Evolutionary conservation across 2,329 filamentous ascomycete genomes (phyloP).

Genomic region (Akanthomyces lecanii): DNA sequence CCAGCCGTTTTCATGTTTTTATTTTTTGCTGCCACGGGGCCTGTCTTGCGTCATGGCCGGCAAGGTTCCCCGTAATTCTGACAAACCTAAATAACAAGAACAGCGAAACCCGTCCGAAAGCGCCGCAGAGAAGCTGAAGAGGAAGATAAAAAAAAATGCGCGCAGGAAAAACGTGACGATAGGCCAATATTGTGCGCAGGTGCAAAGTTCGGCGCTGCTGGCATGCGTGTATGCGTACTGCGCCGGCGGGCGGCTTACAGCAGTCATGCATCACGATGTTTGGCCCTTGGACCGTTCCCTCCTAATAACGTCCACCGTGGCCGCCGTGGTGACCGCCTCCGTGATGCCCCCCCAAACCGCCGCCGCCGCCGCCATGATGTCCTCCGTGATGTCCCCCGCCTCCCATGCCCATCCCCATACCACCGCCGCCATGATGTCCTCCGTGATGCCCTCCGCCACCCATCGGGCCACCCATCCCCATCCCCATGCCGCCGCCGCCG

Average conservation of each 20-base stretch:
- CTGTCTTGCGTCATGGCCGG: constrained; percentile 12
- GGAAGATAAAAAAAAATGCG: not conserved
- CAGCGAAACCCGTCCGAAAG: not conserved
- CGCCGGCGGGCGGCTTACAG: not conserved
- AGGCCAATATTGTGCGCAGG: no score
- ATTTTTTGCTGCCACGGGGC: not conserved
- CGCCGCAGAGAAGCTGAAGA: not conserved
- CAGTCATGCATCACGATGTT: not conserved
- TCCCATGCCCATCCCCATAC: not conserved
- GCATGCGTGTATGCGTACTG: no score
- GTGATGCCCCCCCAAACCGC: not conserved
- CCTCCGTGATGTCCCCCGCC: not conserved
- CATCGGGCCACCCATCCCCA: not conserved
- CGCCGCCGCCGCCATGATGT: not conserved
- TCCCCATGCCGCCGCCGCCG: not conserved
- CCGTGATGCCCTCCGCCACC: not conserved
- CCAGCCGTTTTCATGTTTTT: not conserved
- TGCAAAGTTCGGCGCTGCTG: no score
- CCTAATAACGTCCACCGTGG: not conserved
- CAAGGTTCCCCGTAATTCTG: not conserved
- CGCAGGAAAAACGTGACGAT: not conserved
- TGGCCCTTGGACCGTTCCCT: not conserved
- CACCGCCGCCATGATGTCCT: not conserved
- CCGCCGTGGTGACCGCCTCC: not conserved
- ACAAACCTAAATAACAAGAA: not conserved